These are phyloP conservation scores for Zygosaccharomyces siamensis DNA, from an alignment of 805 yeast genomes.

Conservation along the genomic window DNA sequence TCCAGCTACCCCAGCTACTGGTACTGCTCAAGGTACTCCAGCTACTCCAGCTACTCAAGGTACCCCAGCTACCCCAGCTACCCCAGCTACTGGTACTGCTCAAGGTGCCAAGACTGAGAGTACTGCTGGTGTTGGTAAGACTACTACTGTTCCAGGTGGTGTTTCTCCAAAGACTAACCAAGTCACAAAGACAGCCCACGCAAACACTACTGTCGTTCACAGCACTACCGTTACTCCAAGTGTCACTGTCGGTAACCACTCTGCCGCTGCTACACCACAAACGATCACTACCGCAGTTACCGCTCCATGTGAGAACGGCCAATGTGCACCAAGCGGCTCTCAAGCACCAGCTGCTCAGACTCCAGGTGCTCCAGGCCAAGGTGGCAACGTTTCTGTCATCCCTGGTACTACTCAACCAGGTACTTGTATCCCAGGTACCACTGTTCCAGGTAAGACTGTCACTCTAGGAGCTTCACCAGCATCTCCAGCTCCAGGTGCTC, in stretches of 20 bases:
- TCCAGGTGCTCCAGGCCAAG: background rate
- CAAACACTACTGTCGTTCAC: constrained; percentile 2
- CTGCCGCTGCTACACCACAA: background rate
- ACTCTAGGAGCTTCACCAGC: background rate
- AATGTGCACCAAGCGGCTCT: background rate
- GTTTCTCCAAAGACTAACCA: constrained; percentile 2
- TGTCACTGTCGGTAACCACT: background rate
- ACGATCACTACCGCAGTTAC: constrained; percentile 1
- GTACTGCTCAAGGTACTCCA: background rate
- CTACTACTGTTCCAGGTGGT: background rate
- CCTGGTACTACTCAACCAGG: background rate
- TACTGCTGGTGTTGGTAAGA: background rate
- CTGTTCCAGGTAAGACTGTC: background rate
- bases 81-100: background rate
- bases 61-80: constrained; percentile 24
- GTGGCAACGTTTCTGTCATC: background rate
- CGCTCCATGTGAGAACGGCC: background rate
- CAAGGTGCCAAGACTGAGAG: background rate
- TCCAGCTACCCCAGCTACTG: background rate
- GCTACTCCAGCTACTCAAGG: background rate
- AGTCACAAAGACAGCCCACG: constrained; percentile 4
- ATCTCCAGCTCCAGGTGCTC: constrained; percentile 9
- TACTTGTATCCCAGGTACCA: background rate
- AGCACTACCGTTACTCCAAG: constrained; percentile 5
- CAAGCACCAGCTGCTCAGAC: background rate